Evolutionary conservation across 2,329 filamentous ascomycete genomes (phyloP).

Genomic region (Aspergillus neotritici): DNA sequence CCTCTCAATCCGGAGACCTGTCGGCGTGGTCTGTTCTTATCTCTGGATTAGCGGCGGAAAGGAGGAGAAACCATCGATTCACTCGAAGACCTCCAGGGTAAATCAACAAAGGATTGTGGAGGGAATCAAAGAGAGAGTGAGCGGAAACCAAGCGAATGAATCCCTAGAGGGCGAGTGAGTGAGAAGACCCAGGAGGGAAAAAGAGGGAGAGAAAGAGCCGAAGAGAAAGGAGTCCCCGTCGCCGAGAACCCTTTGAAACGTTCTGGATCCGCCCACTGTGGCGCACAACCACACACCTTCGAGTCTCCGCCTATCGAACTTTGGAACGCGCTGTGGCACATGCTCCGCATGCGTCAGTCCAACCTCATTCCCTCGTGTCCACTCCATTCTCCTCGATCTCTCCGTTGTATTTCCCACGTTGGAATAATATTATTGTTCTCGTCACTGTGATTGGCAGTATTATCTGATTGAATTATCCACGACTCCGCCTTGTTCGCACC

Average conservation of each 20-base stretch:
- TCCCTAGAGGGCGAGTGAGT: too few relatives aligned
- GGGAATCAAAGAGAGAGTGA: conserved; percentile 8
- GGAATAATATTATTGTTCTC: neutral
- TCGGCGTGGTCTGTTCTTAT: conserved; percentile 4
- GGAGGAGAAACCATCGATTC: conserved; percentile 24
- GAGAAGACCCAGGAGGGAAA: neutral
- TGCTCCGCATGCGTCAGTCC: conserved; percentile 9
- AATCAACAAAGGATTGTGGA: conserved; percentile 16
- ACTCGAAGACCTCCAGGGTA: conserved; percentile 20
- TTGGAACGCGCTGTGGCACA: conserved; percentile 8
- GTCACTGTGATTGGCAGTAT: too few relatives aligned
- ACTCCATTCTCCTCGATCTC: neutral
- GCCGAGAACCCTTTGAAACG: conserved; percentile 6
- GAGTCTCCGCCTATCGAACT: too few relatives aligned
- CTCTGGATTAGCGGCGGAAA: conserved; percentile 21
- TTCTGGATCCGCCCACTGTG: conserved; percentile 15
- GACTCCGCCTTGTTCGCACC: too few relatives aligned
- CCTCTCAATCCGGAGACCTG: conserved; percentile 16
- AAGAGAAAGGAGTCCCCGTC: neutral
- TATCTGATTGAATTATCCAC: too few relatives aligned
- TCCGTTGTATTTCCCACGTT: neutral
- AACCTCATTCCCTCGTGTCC: neutral
- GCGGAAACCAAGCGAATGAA: neutral
- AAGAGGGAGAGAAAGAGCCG: neutral
- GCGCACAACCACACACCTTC: conserved; percentile 2